Base-by-base conservation (phyloP, 2,329 filamentous ascomycete genomes). In the Penicillium sp. region DNA sequence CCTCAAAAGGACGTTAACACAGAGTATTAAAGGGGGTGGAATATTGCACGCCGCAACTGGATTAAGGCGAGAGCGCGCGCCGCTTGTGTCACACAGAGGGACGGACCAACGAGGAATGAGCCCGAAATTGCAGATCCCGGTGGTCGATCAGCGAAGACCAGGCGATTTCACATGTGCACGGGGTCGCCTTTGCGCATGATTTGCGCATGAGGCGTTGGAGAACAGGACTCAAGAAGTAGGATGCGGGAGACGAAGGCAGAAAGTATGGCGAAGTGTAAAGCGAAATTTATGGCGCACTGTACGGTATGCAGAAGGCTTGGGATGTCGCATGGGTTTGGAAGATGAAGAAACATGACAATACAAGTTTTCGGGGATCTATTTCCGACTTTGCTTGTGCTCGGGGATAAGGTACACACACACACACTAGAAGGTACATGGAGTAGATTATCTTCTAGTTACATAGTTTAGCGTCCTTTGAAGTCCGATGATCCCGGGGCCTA, bases 1-100 rank as follows among this genome's bases (percentile, higher is more conserved):
- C 8, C 57, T 58, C 52, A 29, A 52, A 52, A 29, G 48, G 56
- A 66, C 53, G 57, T 62, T 55, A 60, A 60, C 33, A 65, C 60
- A 65, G 55, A 63, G 57, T 63, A 56, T 51, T 53, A 60, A 63
- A 50, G 16, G 58, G 19, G 46, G 51, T 21, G 58, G 26, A 35
- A 48, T 45, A 44, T 60, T 46, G 43, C 59, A 58, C 56, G 21
- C 29, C 55, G 49, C 50, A 16, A 45, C 48, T 24, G 52, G 53
- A 57, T 50, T 48, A 52, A 35, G 41, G 19, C 31, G 41, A 56
- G 49, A 19, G 45, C 52, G 43, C 33, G 48, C 55, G 46, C 55
- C 53, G 49, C 56, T 60, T 58, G 58, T 52, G 60, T 62, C 53
- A 65, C 56, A 27, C 22, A 37, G 54, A 52, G n/a, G 41, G 14